Evolutionary conservation across 495 filamentous ascomycete species (phyloP).

Genomic region (Neurospora sp.): DNA sequence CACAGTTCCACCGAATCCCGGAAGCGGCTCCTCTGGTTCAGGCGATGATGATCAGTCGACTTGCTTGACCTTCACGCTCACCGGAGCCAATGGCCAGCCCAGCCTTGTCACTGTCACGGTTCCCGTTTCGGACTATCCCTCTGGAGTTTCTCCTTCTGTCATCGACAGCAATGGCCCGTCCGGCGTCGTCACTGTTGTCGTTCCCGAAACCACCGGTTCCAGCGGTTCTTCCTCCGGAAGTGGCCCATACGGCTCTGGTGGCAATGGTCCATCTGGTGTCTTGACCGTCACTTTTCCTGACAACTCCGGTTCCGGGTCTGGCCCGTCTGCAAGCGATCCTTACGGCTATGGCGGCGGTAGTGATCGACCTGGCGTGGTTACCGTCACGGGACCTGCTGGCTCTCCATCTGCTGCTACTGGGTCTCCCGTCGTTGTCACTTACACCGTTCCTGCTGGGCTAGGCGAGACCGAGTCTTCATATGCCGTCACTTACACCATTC

Average conservation of each 20-base stretch:
- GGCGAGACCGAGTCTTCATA: conserved; percentile 8
- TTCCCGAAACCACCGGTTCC: neutral
- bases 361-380: neutral
- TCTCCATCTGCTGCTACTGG: neutral
- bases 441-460: conserved; percentile 7
- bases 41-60: neutral
- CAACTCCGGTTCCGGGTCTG: neutral
- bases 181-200: neutral
- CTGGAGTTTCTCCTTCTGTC: neutral
- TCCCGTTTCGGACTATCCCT: neutral
- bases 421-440: conserved; percentile 10
- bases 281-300: conserved; percentile 2
- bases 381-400: conserved; percentile 3
- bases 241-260: neutral
- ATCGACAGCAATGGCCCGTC: neutral
- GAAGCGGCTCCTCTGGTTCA: neutral
- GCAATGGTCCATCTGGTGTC: neutral
- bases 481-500: conserved; percentile 14
- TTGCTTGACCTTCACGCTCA: conserved; percentile 2
- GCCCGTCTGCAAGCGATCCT: neutral
- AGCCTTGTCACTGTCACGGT: neutral
- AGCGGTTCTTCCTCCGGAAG: neutral
- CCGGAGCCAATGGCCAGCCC: neutral
- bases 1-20: neutral
- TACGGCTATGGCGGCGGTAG: neutral